Evolutionary conservation across 768 basidiomycete species (phyloP), one percentile per base, ranked within the genome.

Genomic region (Trametes cinnabarina): DNA sequence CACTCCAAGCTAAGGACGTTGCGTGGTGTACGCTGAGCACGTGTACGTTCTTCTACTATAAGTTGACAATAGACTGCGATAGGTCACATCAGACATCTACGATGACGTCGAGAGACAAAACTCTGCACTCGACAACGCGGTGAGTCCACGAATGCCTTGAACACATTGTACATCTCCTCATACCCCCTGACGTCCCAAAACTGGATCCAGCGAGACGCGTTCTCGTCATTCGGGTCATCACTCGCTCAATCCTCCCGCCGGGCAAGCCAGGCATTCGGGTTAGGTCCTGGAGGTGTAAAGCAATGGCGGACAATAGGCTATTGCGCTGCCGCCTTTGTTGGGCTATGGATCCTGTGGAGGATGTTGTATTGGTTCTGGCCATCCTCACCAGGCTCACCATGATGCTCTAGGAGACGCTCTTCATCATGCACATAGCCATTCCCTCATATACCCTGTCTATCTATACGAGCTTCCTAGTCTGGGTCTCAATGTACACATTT

Each of bases 71-170:
- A 43, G 40, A 9, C 39, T 28, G 28, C 28, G 37, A 19, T 50
- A 94, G 91, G 80, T 94, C n/a, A 94, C 92, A 12, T 88, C 84
- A 2, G 92, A 94, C 73, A 92, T 94, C 37, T 79, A 94, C 68
- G 82, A 84, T 60, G 92, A 94, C 66, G 87, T 87, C 1, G 92
- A 94, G 72, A 76, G 86, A 10, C 92, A 94, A 74, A 93, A 94
- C 66, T 67, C 81, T 3, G 82, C 87, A 52, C 75, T 94, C 23
- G 90, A 94, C 65, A 83, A 87, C 37, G 85, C 90, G 3, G 91
- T 91, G 58, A 61, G 86, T 70, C 39, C 50, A 7, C 22, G 15
- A 40, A 55, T 34, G 56, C 51, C 23, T 49, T 14, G 58, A 51
- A 28, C 32, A n/a, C n/a, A 14, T 9, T 19, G 15, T 9, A 35